These are phyloP conservation scores for Oryza coarctata DNA, from an alignment of 176 grass and related monocot genomes.

Conservation along the genomic window DNA sequence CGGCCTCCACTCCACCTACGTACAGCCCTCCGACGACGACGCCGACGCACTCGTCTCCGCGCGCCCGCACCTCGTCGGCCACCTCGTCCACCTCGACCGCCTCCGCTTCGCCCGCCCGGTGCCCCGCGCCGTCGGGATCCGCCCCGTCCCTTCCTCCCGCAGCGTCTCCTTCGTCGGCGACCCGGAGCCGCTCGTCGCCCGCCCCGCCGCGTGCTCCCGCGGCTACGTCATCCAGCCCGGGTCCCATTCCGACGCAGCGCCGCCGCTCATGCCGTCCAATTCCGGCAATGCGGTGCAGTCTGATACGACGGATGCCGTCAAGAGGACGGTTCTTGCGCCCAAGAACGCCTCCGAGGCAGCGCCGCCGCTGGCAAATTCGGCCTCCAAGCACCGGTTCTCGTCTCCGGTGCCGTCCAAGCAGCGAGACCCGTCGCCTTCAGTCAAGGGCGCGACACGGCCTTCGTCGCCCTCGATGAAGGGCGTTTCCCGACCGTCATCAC, in stretches of 20 bases:
- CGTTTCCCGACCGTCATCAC: slow-evolving; percentile 43
- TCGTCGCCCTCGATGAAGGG: slow-evolving; percentile 38
- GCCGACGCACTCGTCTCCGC: slow-evolving; percentile 65
- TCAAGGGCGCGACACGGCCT: slow-evolving; percentile 23
- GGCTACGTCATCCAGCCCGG: slow-evolving; percentile 78
- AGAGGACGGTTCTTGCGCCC: slow-evolving; percentile 41
- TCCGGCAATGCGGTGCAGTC: slow-evolving; percentile 6
- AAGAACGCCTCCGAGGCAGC: slow-evolving; percentile 46
- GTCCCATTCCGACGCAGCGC: slow-evolving; percentile 44
- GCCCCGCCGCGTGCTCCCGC: slow-evolving; percentile 33
- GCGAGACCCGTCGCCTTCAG: slow-evolving; percentile 44
- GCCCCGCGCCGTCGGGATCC: slow-evolving; percentile 72
- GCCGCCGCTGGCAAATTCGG: background rate
- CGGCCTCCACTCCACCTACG: slow-evolving; percentile 66
- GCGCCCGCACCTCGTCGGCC: slow-evolving; percentile 69
- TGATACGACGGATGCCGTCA: background rate
- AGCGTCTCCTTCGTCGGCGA: slow-evolving; percentile 43
- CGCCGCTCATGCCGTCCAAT: slow-evolving; percentile 62
- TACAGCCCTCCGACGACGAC: slow-evolving; percentile 53
- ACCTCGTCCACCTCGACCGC: slow-evolving; percentile 84
- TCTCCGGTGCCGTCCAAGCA: slow-evolving; percentile 53
- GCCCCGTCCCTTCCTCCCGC: slow-evolving; percentile 53
- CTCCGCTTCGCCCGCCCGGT: slow-evolving; percentile 67
- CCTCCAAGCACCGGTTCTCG: slow-evolving; percentile 54
- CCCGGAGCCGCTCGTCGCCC: slow-evolving; percentile 61